Conservation (phyloP, 495 filamentous ascomycete species). For the Neurospora sp. region DNA sequence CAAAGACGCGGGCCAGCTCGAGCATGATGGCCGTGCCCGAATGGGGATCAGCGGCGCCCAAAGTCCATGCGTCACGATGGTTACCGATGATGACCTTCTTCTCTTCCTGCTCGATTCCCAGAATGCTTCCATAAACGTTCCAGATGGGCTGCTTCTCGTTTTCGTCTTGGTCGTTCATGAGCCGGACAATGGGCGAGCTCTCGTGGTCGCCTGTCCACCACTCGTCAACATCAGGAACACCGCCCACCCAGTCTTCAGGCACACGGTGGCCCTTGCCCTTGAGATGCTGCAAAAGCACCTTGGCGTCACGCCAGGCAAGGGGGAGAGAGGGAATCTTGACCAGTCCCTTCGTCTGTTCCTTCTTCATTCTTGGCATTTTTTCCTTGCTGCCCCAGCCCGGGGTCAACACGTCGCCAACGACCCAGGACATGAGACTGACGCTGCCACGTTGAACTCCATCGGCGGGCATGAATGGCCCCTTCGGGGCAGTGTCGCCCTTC, state of each 20-base stretch:
- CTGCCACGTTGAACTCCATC: slow-evolving; percentile 73
- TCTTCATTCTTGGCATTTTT: slow-evolving; percentile 51
- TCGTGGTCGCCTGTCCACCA: slow-evolving; percentile 73
- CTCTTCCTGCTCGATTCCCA: slow-evolving; percentile 68
- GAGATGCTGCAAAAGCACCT: slow-evolving; percentile 64
- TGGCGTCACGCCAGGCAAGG: slow-evolving; percentile 78
- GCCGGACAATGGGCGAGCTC: slow-evolving; percentile 64
- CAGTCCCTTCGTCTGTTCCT: slow-evolving; percentile 62
- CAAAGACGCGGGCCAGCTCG: slow-evolving; percentile 76
- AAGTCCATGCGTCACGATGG: slow-evolving; percentile 88
- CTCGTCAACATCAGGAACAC: slow-evolving; percentile 55
- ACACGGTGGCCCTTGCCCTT: slow-evolving; percentile 64
- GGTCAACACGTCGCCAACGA: slow-evolving; percentile 80
- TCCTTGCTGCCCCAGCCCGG: slow-evolving; percentile 76
- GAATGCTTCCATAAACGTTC: slow-evolving; percentile 76
- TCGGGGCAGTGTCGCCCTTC: slow-evolving; percentile 55
- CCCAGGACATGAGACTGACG: slow-evolving; percentile 74
- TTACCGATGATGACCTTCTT: slow-evolving; percentile 89
- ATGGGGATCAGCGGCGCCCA: slow-evolving; percentile 76
- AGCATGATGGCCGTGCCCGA: slow-evolving; percentile 86
- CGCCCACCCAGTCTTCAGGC: slow-evolving; percentile 66
- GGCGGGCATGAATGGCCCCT: slow-evolving; percentile 66
- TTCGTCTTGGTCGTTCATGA: slow-evolving; percentile 87
- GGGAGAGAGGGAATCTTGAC: slow-evolving; percentile 81
- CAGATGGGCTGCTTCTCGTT: slow-evolving; percentile 73